Evolutionary conservation across 2,329 filamentous ascomycete species (phyloP), one percentile per base, ranked within the genome.

Genomic region (Colletotrichum orchidophilum): DNA sequence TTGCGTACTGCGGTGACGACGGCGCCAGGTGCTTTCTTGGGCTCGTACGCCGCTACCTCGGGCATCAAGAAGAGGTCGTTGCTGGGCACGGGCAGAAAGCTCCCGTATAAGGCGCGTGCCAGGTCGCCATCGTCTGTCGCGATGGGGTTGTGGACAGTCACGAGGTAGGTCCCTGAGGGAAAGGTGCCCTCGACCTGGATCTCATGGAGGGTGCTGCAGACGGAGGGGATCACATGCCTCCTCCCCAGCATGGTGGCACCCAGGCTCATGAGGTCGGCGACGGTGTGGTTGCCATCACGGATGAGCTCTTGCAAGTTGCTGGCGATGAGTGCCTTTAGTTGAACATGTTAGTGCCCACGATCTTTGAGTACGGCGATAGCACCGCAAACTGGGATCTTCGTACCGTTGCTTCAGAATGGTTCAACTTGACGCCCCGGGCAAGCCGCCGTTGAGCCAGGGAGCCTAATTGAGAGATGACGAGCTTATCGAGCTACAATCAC

Each of bases 141-240:
- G 81, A 98, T 93, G 29, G 96, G 96, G 79, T 97, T 91, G 82
- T 97, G 94, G 21, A 98, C 94, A 0, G 96, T 98, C 42, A 98
- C 95, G 50, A 98, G 91, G 79, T 97, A 98, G 2, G 95, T 97
- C 65, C 96, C 96, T 7, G 90, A 92, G 31, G 91, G 92, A 79
- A 98, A 98, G 2, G 95, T 98, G 71, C 96, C 96, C 83, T 98
- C 96, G 74, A 98, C 93, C 86, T 97, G 94, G 75, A 98, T 89
- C 83, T 97, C 93, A 70, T 90, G 87, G 53, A 98, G 89, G 3
- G 94, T 95, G 52, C 89, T 87, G 70, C 92, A 89, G 27, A 98
- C 96, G 12, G 92, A 91, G 26, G 96, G 95, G 53, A 94, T 87
- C 71, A 98, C 96, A 81, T 98, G 96, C 39, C 96, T 93, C 11